phyloP scores from a whole-genome alignment of 2,329 filamentous ascomycete species.

The Aspergillus piperis region DNA sequence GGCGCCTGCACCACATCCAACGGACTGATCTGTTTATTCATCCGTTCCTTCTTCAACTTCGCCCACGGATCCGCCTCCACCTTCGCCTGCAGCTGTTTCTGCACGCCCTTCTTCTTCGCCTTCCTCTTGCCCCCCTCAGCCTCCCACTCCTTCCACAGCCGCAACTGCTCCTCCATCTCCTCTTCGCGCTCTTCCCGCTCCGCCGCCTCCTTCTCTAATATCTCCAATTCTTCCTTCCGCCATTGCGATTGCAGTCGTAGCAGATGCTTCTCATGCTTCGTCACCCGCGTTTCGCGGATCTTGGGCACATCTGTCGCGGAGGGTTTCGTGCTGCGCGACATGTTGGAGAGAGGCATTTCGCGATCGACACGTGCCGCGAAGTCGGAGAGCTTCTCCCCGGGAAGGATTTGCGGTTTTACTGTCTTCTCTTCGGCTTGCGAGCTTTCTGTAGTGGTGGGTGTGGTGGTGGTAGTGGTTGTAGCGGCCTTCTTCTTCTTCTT shows the following conservation, averaged over 20 bases:
- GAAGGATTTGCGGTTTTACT: slow-evolving; percentile 66
- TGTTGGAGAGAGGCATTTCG: slow-evolving; percentile 72
- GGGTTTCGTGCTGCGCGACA: slow-evolving; percentile 59
- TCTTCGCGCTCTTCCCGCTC: slow-evolving; percentile 69
- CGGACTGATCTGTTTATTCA: slow-evolving; percentile 38
- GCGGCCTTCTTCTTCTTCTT: background rate
- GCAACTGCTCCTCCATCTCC: slow-evolving; percentile 62
- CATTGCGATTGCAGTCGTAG: slow-evolving; percentile 60
- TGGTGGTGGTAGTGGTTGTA: slow-evolving; percentile 28
- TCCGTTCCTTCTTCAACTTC: slow-evolving; percentile 60
- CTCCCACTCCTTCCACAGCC: slow-evolving; percentile 65
- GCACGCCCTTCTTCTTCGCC: slow-evolving; percentile 49
- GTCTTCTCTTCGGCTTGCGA: slow-evolving; percentile 17
- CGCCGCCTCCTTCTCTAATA: slow-evolving; percentile 49
- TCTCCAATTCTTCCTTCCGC: slow-evolving; percentile 51
- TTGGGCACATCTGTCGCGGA: slow-evolving; percentile 30
- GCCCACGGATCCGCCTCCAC: slow-evolving; percentile 77
- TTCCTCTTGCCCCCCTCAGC: slow-evolving; percentile 54
- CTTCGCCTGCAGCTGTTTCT: slow-evolving; percentile 40
- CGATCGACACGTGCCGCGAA: slow-evolving; percentile 83
- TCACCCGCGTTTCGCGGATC: slow-evolving; percentile 61
- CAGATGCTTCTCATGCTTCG: slow-evolving; percentile 81
- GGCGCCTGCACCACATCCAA: slow-evolving; percentile 69
- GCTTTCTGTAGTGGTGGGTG: background rate
- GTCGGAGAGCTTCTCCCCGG: slow-evolving; percentile 79